Evolutionary conservation across 1,284 basidiomycete species (phyloP).

Genomic region (Fomitopsis palustris): DNA sequence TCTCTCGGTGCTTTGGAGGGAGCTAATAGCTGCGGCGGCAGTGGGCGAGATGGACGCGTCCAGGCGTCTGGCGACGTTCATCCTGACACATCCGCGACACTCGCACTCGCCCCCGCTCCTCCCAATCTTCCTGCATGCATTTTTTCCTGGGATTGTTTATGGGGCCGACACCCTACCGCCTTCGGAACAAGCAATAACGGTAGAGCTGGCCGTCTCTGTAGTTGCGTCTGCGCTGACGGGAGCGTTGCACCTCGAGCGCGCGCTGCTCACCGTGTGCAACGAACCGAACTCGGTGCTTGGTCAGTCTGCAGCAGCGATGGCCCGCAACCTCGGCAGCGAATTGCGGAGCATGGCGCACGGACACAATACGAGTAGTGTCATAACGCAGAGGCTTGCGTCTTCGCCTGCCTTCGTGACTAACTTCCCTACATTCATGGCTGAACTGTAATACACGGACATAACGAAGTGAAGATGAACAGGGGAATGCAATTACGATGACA

Average conservation of each 20-base stretch:
- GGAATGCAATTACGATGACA: neutral
- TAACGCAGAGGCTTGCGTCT: constrained; percentile 58
- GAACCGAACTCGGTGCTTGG: constrained; percentile 50
- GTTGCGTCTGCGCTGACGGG: constrained; percentile 62
- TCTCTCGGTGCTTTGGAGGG: constrained; percentile 59
- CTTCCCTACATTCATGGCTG: constrained; percentile 66
- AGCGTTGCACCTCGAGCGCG: constrained; percentile 66
- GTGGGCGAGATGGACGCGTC: constrained; percentile 56
- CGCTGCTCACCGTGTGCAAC: constrained; percentile 48
- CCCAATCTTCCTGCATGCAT: constrained; percentile 65
- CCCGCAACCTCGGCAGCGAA: constrained; percentile 55
- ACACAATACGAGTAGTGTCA: constrained; percentile 40
- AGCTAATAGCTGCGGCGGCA: constrained; percentile 46
- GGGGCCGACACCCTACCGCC: constrained; percentile 41
- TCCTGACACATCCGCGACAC: constrained; percentile 53
- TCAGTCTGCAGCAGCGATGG: constrained; percentile 58
- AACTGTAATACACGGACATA: constrained; percentile 15
- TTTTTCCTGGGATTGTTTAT: constrained; percentile 57
- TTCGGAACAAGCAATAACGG: constrained; percentile 48
- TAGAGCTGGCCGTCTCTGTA: constrained; percentile 59
- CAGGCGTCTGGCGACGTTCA: constrained; percentile 59
- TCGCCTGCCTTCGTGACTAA: constrained; percentile 64
- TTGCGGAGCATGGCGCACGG: constrained; percentile 50
- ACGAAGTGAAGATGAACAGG: neutral
- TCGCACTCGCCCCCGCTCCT: constrained; percentile 56